Base-by-base conservation (phyloP, 176 grass and related monocot species). In the Zoysia pacifica region DNA sequence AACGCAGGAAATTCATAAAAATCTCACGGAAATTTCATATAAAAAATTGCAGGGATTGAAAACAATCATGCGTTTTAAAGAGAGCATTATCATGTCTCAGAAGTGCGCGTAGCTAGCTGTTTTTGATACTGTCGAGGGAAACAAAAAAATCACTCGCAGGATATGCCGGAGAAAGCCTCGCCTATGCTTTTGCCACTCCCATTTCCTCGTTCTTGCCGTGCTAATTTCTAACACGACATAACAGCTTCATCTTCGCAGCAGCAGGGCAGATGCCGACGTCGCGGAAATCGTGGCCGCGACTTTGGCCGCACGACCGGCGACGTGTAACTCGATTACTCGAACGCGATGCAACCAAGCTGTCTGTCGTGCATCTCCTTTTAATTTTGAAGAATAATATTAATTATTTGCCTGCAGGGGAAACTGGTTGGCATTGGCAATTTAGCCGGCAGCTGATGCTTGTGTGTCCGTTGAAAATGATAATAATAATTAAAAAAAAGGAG, bases 151-250 rank as follows among this genome's bases (percentile, higher is more conserved):
- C 28, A 0, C 28, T 28, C 28, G 28, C 28, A 28, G 28, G 28
- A 28, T 28, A 28, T 28, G 28, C 28, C 28, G 28, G 28, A 28
- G 28, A 28, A 28, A 28, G 28, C 28, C 28, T 28, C 28, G 28
- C 28, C 28, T 28, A 28, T 28, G 28, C 28, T 28, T 28, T 28
- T 28, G 28, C 28, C 28, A 28, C 28, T 28, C 28, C 28, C 28
- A 28, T 28, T 28, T 4, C 67, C 84, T 86, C 64, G 78, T 86
- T 81, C 63, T 38, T 60, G 58, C 53, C 71, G 71, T 76, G 47
- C 78, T 19, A 16, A 45, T 48, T 36, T 67, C 44, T 11, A 16
- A 4, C 16, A 20, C 4, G 2, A 13, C 41, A 14, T 4, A 54
- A 7, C 36, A 15, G 15, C 14, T 20, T 20, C 13, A 28, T 28